Evolutionary conservation across 768 basidiomycete species (phyloP), one percentile per base, ranked within the genome.

Genomic region (Lentinula sp.): DNA sequence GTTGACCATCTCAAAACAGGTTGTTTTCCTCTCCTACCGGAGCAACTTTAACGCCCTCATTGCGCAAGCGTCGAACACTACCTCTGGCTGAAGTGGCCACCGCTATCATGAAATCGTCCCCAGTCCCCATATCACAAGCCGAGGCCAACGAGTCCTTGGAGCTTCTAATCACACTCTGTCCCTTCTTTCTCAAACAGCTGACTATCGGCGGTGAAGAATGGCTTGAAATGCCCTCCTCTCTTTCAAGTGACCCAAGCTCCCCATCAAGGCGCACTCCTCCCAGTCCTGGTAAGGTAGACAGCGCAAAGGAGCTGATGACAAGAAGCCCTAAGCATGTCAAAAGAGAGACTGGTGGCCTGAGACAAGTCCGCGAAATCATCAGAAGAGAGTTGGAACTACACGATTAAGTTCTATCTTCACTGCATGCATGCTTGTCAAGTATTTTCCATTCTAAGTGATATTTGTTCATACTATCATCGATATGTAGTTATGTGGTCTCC

Each of bases 321-420:
- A 78, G 90, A 51, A 93, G 91, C 70, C 91, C 91, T 6, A 83
- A 82, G 60, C 76, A 83, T 62, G 85, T 93, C 39, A 88, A 84
- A 68, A 79, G 77, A 31, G 89, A 91, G 67, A 80, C 75, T 5
- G 88, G 90, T 35, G 89, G 91, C 0, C 76, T 93, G 65, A 80
- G 91, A 42, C 83, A 89, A 70, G 91, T 93, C 35, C 76, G 91
- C 61, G 91, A 93, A 72, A 86, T 90, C 67, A 89, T 93, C 68
- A 80, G 89, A 66, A 77, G 80, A 64, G 91, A 93, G 75, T 74
- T 93, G 66, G 90, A 92, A 73, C 70, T 86, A 64, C 78, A 85
- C 57, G 89, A 90, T 68, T 83, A 68, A 78, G 39, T 28, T 50
- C 52, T 32, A n/a, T 37, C 31, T 60, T 43, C 49, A 55, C 56